Base-by-base conservation (phyloP, 1,284 basidiomycete species). In the Ceratobasidium sp. region DNA sequence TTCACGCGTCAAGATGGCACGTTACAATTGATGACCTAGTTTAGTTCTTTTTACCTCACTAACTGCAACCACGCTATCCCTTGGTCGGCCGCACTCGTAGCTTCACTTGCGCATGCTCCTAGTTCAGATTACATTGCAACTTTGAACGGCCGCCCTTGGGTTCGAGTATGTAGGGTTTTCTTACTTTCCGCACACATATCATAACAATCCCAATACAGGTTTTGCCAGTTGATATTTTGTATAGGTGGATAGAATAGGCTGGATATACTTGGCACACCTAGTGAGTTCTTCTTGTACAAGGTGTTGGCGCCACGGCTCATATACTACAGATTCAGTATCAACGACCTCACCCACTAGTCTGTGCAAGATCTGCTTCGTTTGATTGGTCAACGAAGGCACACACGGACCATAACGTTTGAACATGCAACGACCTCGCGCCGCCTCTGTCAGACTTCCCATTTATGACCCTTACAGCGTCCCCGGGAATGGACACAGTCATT, bases 361-460 rank as follows among this genome's bases (percentile, higher is more conserved):
- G 61, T 35, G 18, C 47, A 50, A 64, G 28, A 32, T 49, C 44
- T 16, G 35, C 61, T 16, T 9, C 43, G 35, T 58, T 35, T 58
- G 32, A 38, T 38, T 38, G 35, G 35, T 38, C 21, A 32, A 58
- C 55, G 28, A 52, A 11, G 16, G 43, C 23, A 18, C 9, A 44
- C 14, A 1, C 58, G 21, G 38, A 11, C 9, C 16, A 16, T 49
- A 49, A 14, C 62, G 16, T n/a, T 16, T 35, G 38, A 57, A 54
- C 38, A 73, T 73, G 61, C 72, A 64, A 64, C 62, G 73, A 55
- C 57, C 73, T 30, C 73, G 73, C 16, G 62, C 73, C 5, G 64
- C 43, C 38, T 73, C 73, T 16, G 59, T 70, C 8, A 52, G 66
- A 21, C 64, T 73, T 18, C 73, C 73, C 7, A 35, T 73, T 2